Conservation (phyloP, 2,329 filamentous ascomycete species). For the Penicillium griseofulvum region DNA sequence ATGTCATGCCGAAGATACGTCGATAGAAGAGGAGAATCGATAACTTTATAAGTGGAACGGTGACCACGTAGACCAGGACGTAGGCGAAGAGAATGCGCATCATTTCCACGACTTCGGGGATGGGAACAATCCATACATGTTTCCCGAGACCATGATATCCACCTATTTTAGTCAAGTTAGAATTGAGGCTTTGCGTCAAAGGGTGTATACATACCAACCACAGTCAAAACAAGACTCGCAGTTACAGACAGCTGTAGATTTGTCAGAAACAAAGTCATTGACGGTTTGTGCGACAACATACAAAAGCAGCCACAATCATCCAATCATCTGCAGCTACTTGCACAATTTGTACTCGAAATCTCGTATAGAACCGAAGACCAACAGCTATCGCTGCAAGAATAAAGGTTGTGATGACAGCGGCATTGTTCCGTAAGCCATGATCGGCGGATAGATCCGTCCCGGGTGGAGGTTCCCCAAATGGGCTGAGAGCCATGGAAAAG, state of each 20-base stretch:
- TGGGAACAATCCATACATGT: not conserved
- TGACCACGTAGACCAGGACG: not conserved
- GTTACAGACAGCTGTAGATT: not conserved
- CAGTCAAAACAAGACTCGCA: not conserved
- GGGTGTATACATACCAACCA: not conserved
- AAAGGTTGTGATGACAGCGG: not conserved
- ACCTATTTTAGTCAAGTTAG: not conserved
- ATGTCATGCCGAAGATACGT: not conserved
- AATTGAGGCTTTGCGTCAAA: not conserved
- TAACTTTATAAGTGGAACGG: not conserved
- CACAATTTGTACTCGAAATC: not conserved
- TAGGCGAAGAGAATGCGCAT: not conserved
- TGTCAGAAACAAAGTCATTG: not conserved
- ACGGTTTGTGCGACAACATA: not conserved
- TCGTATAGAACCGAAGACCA: not conserved
- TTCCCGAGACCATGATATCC: not conserved
- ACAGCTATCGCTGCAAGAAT: not conserved
- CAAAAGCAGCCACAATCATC: not conserved
- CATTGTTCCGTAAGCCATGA: not conserved
- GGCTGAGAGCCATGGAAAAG: not conserved
- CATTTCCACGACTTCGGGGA: not conserved
- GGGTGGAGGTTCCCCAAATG: not conserved
- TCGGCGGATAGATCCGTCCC: not conserved
- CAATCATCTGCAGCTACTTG: not conserved
- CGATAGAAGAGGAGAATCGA: not conserved